Conservation (phyloP, 1,284 basidiomycete species). For the Naganishia cerealis region DNA sequence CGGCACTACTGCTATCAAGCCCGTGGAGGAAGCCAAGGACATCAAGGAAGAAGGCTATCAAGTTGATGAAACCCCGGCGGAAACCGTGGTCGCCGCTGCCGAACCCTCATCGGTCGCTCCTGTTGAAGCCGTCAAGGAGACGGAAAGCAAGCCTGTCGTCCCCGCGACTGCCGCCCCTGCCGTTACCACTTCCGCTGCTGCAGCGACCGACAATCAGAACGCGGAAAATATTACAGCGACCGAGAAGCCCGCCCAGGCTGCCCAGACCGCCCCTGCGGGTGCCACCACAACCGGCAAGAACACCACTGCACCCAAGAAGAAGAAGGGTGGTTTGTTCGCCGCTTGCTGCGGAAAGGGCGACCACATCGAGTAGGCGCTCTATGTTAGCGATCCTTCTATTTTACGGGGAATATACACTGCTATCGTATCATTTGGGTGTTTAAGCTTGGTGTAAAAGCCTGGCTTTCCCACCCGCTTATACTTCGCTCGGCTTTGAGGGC, state of each 20-base stretch:
- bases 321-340: constrained; percentile 46
- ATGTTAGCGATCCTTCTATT: neutral
- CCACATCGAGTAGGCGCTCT: constrained; percentile 38
- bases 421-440: neutral
- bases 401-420: neutral
- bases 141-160: constrained; percentile 16
- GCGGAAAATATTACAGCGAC: constrained; percentile 25
- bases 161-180: constrained; percentile 12
- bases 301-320: constrained; percentile 37
- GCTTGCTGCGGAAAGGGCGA: constrained; percentile 44
- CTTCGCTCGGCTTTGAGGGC: neutral
- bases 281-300: constrained; percentile 14
- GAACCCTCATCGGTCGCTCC: constrained; percentile 23
- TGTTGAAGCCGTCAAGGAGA: constrained; percentile 18
- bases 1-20: constrained; percentile 17
- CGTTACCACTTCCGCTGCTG: constrained; percentile 21
- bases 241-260: constrained; percentile 19
- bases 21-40: constrained; percentile 15
- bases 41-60: constrained; percentile 19
- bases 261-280: constrained; percentile 22
- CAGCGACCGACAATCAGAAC: constrained; percentile 17
- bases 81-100: constrained; percentile 9
- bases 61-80: constrained; percentile 15
- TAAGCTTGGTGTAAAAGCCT: neutral
- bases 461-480: neutral